Evolutionary conservation across 202 grass and related monocot species (phyloP).

Genomic region (Brachypodium distachyon): DNA sequence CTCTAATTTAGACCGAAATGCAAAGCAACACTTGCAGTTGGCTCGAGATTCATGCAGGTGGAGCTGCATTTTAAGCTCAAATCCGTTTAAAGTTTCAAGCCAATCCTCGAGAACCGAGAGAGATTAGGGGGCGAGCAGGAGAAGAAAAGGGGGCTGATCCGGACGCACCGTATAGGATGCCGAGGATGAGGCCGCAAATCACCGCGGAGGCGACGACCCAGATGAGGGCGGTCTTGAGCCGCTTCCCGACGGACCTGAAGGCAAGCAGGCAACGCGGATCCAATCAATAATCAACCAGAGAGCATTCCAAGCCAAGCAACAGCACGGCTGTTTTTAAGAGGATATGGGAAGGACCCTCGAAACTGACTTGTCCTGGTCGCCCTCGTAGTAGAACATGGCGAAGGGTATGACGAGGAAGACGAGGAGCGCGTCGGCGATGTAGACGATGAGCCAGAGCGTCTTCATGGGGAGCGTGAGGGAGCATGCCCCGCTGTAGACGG

Average conservation of each 20-base stretch:
- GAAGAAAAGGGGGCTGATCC: not conserved
- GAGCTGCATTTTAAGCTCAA: not conserved
- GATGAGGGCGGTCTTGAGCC: slow-evolving; percentile 66
- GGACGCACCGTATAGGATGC: slow-evolving; percentile 78
- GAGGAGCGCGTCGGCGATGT: slow-evolving; percentile 82
- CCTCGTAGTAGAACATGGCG: slow-evolving; percentile 99
- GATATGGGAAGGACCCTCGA: too few relatives aligned
- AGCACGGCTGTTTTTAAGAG: too few relatives aligned
- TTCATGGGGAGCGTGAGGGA: slow-evolving; percentile 87
- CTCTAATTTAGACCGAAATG: not conserved
- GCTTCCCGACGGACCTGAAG: slow-evolving; percentile 71
- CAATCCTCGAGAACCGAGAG: not conserved
- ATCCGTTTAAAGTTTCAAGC: not conserved
- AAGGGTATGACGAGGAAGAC: slow-evolving; percentile 96
- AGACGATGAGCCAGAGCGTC: slow-evolving; percentile 75
- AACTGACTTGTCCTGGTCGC: slow-evolving; percentile 95
- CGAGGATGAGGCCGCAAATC: slow-evolving; percentile 79
- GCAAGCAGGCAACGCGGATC: slow-evolving; percentile 6
- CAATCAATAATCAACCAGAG: slow-evolving; percentile 17
- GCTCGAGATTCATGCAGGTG: not conserved
- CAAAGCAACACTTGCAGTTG: not conserved
- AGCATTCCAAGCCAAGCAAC: not conserved
- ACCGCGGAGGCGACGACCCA: slow-evolving; percentile 75
- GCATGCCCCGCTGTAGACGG: slow-evolving; percentile 76
- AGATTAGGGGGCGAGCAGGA: not conserved